phyloP scores from a whole-genome alignment of 306 rosid species.

The Delonix regia region DNA sequence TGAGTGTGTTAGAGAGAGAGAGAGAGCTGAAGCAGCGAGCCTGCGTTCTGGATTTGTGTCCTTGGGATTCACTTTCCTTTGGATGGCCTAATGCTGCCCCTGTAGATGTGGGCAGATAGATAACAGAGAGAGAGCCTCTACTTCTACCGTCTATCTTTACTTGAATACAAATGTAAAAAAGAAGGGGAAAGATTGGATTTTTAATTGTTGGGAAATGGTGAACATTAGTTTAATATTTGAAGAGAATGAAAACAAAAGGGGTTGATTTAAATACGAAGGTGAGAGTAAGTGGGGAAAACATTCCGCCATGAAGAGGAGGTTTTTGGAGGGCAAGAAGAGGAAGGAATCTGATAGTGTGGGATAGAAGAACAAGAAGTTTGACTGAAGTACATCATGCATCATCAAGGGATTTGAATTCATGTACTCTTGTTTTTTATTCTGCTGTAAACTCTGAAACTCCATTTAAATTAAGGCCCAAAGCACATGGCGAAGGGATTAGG shows the following conservation, averaged over 20 bases:
- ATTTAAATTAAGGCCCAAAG: neutral
- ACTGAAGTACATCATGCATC: slow-evolving; percentile 38
- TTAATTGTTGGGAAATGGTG: slow-evolving; percentile 26
- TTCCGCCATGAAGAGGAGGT: slow-evolving; percentile 39
- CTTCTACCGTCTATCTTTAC: neutral
- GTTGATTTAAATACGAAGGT: slow-evolving; percentile 33
- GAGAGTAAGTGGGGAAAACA: slow-evolving; percentile 35
- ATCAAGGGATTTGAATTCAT: slow-evolving; percentile 31
- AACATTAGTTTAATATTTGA: slow-evolving; percentile 39
- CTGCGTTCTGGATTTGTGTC: slow-evolving; percentile 35
- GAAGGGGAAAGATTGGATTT: neutral
- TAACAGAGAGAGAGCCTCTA: neutral
- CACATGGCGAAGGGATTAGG: slow-evolving; percentile 28
- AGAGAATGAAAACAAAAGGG: slow-evolving; percentile 64
- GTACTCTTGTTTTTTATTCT: neutral
- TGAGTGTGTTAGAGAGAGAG: neutral
- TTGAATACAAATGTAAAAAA: slow-evolving; percentile 9
- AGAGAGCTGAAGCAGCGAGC: slow-evolving; percentile 18
- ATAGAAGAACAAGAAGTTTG: slow-evolving; percentile 46
- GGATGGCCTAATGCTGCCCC: slow-evolving; percentile 44
- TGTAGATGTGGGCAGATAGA: slow-evolving; percentile 35
- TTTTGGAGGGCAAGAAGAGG: slow-evolving; percentile 38
- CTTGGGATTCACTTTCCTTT: slow-evolving; percentile 39
- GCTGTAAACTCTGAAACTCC: neutral
- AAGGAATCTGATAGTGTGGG: slow-evolving; percentile 49